Conservation (phyloP, 2,329 filamentous ascomycete species). For the Cadophora luteo-olivacea region DNA sequence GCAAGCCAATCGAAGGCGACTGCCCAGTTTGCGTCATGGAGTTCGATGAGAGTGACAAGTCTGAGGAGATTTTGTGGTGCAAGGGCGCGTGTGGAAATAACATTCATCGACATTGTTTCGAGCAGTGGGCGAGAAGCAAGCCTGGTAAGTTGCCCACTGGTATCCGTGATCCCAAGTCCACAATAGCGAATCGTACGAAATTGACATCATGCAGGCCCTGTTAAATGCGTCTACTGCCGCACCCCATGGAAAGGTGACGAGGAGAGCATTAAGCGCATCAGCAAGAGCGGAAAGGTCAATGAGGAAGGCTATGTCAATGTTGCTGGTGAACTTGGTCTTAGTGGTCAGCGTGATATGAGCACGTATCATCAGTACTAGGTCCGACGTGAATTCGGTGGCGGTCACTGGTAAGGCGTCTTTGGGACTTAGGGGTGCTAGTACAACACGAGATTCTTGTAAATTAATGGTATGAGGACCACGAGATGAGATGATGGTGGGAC, state of each 20-base stretch:
- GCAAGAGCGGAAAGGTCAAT: conserved; percentile 49
- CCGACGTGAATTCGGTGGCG: conserved; percentile 22
- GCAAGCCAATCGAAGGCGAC: conserved; percentile 65
- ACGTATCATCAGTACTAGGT: conserved; percentile 40
- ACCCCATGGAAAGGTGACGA: conserved; percentile 59
- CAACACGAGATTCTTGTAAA: background rate
- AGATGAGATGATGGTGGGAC: too few relatives aligned
- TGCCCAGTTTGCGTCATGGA: conserved; percentile 69
- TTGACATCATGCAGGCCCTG: conserved; percentile 35
- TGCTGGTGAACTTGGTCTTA: conserved; percentile 65
- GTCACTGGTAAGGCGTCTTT: conserved; percentile 16
- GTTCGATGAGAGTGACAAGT: conserved; percentile 49
- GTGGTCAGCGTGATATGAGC: conserved; percentile 54
- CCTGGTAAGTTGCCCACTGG: conserved; percentile 35
- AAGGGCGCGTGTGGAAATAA: conserved; percentile 67
- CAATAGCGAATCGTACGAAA: conserved; percentile 18
- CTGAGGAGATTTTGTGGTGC: conserved; percentile 60
- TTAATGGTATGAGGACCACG: too few relatives aligned
- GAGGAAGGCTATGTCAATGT: conserved; percentile 68
- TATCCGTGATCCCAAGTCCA: too few relatives aligned
- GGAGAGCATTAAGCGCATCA: conserved; percentile 51
- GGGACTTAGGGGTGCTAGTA: background rate
- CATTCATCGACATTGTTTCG: conserved; percentile 59
- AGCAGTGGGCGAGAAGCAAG: conserved; percentile 60
- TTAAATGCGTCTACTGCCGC: conserved; percentile 68